Conservation (phyloP, 176 grass and related monocot genomes). For the Metroxylon sagu region DNA sequence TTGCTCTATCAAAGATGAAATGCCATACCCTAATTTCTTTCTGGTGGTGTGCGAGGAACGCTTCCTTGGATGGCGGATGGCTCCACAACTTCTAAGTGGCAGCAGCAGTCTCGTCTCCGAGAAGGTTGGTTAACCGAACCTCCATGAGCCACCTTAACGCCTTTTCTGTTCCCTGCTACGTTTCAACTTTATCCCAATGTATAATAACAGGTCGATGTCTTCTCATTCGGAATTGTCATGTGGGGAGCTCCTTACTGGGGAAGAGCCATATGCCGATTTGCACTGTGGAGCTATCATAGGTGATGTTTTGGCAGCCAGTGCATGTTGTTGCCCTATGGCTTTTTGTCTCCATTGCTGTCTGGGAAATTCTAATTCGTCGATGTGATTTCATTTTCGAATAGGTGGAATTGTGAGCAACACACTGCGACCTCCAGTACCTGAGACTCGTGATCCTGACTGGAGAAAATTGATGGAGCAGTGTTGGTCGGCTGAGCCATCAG, state of each 20-base stretch:
- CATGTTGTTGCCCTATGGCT: background rate
- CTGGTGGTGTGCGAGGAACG: slow-evolving; percentile 91
- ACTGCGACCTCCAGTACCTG: slow-evolving; percentile 55
- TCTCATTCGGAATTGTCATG: slow-evolving; percentile 95
- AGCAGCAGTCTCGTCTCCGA: slow-evolving; percentile 81
- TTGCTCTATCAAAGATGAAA: slow-evolving; percentile 95
- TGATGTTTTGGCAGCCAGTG: slow-evolving; percentile 3
- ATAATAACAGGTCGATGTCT: slow-evolving; percentile 64
- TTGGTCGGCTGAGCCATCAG: slow-evolving; percentile 66
- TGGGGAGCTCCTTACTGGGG: slow-evolving; percentile 91
- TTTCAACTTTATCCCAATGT: background rate
- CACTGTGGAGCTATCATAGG: slow-evolving; percentile 95
- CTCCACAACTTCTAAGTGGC: slow-evolving; percentile 79
- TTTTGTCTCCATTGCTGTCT: background rate
- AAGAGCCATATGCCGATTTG: slow-evolving; percentile 81
- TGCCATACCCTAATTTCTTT: slow-evolving; percentile 82
- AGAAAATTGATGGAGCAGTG: slow-evolving; percentile 81
- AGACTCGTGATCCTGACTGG: slow-evolving; percentile 68
- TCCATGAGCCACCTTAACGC: background rate
- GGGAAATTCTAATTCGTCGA: slow-evolving; percentile 5
- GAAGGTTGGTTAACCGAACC: slow-evolving; percentile 53
- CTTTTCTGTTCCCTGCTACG: background rate
- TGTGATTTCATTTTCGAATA: slow-evolving; percentile 16
- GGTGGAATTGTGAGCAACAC: slow-evolving; percentile 98
- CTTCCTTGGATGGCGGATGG: slow-evolving; percentile 99